phyloP scores from a whole-genome alignment of 768 basidiomycete genomes.

The Tylopilus rubrobrunneus region DNA sequence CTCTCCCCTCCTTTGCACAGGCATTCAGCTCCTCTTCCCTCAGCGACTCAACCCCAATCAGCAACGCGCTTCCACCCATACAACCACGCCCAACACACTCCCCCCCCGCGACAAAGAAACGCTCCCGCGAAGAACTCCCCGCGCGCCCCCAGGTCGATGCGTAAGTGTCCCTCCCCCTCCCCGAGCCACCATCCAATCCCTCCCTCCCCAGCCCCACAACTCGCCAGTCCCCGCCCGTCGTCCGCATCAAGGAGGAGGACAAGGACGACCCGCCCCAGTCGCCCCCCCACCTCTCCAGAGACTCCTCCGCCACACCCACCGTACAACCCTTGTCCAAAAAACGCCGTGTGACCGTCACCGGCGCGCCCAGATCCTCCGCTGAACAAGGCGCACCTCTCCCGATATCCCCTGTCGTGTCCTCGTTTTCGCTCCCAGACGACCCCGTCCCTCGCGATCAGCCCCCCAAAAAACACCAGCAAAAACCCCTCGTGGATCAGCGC shows the following conservation, averaged over 20 bases:
- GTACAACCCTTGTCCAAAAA: slow-evolving; percentile 49
- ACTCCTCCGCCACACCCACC: slow-evolving; percentile 36
- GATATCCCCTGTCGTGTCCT: slow-evolving; percentile 65
- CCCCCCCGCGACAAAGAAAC: slow-evolving; percentile 33
- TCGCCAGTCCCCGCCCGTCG: slow-evolving; percentile 42
- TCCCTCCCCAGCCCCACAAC: slow-evolving; percentile 25
- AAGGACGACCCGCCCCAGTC: slow-evolving; percentile 39
- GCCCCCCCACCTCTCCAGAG: slow-evolving; percentile 5
- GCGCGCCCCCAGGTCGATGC: slow-evolving; percentile 28
- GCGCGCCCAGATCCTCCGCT: slow-evolving; percentile 41
- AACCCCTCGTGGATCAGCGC: slow-evolving; percentile 66
- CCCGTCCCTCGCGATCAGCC: slow-evolving; percentile 37
- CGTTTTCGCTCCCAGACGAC: slow-evolving; percentile 58
- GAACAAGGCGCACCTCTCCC: slow-evolving; percentile 51
- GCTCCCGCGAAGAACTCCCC: slow-evolving; percentile 37
- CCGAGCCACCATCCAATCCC: slow-evolving; percentile 8
- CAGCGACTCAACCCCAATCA: slow-evolving; percentile 43
- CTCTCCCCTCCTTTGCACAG: slow-evolving; percentile 77
- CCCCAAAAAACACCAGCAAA: slow-evolving; percentile 66
- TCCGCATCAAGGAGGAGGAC: slow-evolving; percentile 66
- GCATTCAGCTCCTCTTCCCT: slow-evolving; percentile 63
- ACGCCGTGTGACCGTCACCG: slow-evolving; percentile 69
- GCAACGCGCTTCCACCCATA: slow-evolving; percentile 66
- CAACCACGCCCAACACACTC: slow-evolving; percentile 26
- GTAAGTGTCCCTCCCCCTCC: slow-evolving; percentile 34